These are phyloP conservation scores for Rutstroemia sp. DNA, from an alignment of 2,329 filamentous ascomycete species.

Conservation along the genomic window DNA sequence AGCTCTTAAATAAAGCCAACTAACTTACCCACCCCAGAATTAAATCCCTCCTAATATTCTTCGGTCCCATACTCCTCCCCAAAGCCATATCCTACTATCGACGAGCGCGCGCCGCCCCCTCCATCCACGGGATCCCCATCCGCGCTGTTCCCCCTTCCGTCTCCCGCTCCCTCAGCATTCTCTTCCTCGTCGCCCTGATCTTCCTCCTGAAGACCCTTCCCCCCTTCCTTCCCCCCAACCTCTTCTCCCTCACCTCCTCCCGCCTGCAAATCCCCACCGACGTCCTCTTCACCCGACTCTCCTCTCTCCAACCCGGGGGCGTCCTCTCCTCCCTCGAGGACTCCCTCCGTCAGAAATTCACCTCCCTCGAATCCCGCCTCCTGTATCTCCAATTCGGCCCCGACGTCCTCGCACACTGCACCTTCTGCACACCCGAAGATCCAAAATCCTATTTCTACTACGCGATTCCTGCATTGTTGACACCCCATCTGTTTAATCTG, in stretches of 20 bases:
- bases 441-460: conserved; percentile 71
- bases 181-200: conserved; percentile 45
- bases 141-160: conserved; percentile 47
- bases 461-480: conserved; percentile 63
- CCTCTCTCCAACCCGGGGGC: conserved; percentile 41
- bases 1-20: not conserved
- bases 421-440: conserved; percentile 73
- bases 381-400: conserved; percentile 83
- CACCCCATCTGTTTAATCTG: conserved; percentile 77
- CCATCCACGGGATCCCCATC: conserved; percentile 40
- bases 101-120: conserved; percentile 39
- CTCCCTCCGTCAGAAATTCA: conserved; percentile 59
- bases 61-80: conserved; percentile 67
- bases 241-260: conserved; percentile 71
- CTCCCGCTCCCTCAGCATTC: conserved; percentile 50
- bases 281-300: conserved; percentile 73
- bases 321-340: conserved; percentile 52
- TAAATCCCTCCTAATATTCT: conserved; percentile 40
- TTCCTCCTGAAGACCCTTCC: conserved; percentile 60
- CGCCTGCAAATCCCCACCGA: conserved; percentile 81
- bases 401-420: conserved; percentile 62
- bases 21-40: conserved; percentile 29
- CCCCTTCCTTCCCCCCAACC: conserved; percentile 65
- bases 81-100: conserved; percentile 59
- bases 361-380: conserved; percentile 63